Evolutionary conservation across 2,329 filamentous ascomycete genomes (phyloP).

Genomic region (Ophiostoma tasmaniense): DNA sequence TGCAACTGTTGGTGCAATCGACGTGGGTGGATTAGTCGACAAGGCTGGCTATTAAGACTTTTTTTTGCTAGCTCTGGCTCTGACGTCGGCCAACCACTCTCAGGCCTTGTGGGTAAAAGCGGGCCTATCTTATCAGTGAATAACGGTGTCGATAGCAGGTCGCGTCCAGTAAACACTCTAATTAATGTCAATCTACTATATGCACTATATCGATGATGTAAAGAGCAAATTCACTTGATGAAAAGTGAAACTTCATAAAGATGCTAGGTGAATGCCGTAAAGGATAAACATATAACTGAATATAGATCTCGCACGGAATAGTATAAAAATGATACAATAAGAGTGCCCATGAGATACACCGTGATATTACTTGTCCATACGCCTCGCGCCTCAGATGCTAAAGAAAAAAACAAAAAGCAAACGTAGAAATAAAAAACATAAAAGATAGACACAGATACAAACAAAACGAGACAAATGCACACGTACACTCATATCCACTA

Average conservation of each 20-base stretch:
- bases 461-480: background rate
- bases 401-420: background rate
- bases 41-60: background rate
- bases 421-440: background rate
- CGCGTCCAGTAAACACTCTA: background rate
- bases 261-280: background rate
- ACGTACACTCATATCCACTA: background rate
- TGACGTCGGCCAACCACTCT: background rate
- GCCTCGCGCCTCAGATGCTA: background rate
- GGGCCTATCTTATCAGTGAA: background rate
- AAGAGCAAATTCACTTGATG: background rate
- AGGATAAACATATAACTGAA: background rate
- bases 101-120: background rate
- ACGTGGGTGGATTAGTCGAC: background rate
- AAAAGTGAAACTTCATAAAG: background rate
- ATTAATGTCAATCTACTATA: background rate
- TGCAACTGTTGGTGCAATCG: background rate
- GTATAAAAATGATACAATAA: background rate
- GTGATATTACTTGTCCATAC: slow-evolving; percentile 1
- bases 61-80: background rate
- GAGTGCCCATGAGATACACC: background rate
- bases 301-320: background rate
- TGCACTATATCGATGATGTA: background rate
- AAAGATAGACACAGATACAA: background rate
- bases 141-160: background rate